Evolutionary conservation across 495 filamentous ascomycete genomes (phyloP), one percentile per base, ranked within the genome.

Genomic region (Achaetomiella virescens): DNA sequence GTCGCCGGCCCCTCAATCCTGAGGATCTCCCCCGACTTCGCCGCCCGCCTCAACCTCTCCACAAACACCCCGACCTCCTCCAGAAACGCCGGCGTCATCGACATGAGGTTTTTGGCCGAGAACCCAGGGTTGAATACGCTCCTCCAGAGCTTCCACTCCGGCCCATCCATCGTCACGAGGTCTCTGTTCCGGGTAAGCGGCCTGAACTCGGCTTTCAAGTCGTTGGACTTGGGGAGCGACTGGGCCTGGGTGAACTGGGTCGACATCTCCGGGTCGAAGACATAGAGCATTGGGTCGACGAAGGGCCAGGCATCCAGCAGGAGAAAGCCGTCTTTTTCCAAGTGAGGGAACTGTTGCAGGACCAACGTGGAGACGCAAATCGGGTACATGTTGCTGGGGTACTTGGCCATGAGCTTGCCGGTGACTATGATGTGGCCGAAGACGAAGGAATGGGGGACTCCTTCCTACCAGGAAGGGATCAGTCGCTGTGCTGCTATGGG

Each of bases 291-390:
- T 3, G 69, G 67, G 3, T 55, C 49, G 17, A 52, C 54, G 10
- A 76, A 62, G 9, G 76, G 77, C 75, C 75, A 80, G 3, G 58
- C 48, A 52, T 79, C 76, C n/a, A 79, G 9, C 57, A 78, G 76
- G 54, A 74, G 42, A 11, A 73, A 45, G 18, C 67, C 63, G 22
- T 61, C 14, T 4, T 47, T 48, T 2, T 54, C 52, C 18, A 70
- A 42, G 2, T 69, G 66, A 3, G 68, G 66, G 47, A 60, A 69
- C 51, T 61, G 44, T 40, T 52, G 45, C 25, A 42, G 38, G 20
- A 71, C 14, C 15, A 65, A 21, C n/a, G 43, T 38, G 20, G 61
- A 54, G 14, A 62, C 36, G 55, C 47, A 60, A 5, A 60, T 54
- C n/a, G 63, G 60, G 18, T 54, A n/a, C 4, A 56, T 40, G 27